Conservation (phyloP, 2,329 filamentous ascomycete species). For the Aspergillus sp. region DNA sequence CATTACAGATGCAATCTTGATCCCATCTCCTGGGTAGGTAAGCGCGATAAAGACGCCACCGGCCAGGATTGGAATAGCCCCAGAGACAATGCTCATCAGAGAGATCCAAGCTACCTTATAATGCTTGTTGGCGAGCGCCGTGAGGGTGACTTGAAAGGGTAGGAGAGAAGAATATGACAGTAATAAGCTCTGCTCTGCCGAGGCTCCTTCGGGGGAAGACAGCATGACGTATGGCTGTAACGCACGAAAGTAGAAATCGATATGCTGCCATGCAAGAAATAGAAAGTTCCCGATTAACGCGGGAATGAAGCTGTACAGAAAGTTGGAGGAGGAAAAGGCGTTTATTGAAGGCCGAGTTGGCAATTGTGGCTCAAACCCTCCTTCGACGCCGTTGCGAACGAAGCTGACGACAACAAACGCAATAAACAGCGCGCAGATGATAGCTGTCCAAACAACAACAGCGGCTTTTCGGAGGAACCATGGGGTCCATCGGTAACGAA, state of each 20-base stretch:
- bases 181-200: constrained; percentile 57
- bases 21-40: constrained; percentile 50
- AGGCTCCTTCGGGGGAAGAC: constrained; percentile 51
- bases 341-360: constrained; percentile 57
- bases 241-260: constrained; percentile 61
- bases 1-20: constrained; percentile 69
- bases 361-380: constrained; percentile 72
- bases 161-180: constrained; percentile 57
- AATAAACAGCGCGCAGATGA: constrained; percentile 61
- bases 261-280: constrained; percentile 59
- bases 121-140: constrained; percentile 56
- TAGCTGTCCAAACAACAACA: constrained; percentile 65
- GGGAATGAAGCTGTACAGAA: constrained; percentile 72
- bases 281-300: constrained; percentile 58
- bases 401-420: constrained; percentile 79
- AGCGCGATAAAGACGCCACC: constrained; percentile 64
- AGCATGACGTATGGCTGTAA: constrained; percentile 60
- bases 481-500: constrained; percentile 69
- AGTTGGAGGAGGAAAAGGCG: constrained; percentile 83
- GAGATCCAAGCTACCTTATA: constrained; percentile 59
- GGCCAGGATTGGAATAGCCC: constrained; percentile 57
- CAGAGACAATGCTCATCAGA: constrained; percentile 53
- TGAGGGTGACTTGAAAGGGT: constrained; percentile 54
- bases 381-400: constrained; percentile 63
- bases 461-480: constrained; percentile 71